phyloP scores from a whole-genome alignment of 23 red algal genomes.

The Chondrus crispus region DNA sequence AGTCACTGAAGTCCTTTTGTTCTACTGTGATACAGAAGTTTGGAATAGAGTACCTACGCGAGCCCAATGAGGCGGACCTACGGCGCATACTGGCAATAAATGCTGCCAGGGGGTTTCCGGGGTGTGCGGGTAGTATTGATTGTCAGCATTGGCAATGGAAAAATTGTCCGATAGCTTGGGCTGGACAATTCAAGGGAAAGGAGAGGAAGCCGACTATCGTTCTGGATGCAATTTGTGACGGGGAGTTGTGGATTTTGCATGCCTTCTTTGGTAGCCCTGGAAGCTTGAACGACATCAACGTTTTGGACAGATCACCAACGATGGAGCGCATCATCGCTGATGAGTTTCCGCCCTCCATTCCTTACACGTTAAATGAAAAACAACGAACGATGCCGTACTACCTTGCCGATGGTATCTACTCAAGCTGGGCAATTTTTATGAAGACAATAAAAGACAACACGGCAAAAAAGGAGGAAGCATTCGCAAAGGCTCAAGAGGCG shows the following conservation, averaged over 20 bases:
- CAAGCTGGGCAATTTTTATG: no score
- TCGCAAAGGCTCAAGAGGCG: no score
- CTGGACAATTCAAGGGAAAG: constrained; percentile 1
- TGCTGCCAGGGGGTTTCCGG: constrained; percentile 10
- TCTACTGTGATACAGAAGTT: background rate
- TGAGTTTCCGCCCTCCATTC: no score
- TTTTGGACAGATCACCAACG: background rate
- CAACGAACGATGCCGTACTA: no score
- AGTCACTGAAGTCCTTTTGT: background rate
- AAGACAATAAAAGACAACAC: no score
- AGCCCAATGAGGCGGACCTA: background rate
- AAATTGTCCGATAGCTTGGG: background rate
- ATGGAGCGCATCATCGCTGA: no score
- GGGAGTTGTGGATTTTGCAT: constrained; percentile 42
- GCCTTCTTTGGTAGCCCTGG: background rate
- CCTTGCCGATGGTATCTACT: no score
- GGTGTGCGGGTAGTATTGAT: background rate
- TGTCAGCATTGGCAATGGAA: constrained; percentile 10
- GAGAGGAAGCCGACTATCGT: constrained; percentile 9
- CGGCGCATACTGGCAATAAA: background rate
- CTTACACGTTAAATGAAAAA: no score
- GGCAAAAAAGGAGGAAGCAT: no score
- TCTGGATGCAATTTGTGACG: background rate
- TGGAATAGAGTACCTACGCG: constrained; percentile 1
- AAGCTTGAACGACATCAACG: constrained; percentile 17